Evolutionary conservation across 257 asterid genomes (phyloP).

Genomic region (Scutellaria minor): DNA sequence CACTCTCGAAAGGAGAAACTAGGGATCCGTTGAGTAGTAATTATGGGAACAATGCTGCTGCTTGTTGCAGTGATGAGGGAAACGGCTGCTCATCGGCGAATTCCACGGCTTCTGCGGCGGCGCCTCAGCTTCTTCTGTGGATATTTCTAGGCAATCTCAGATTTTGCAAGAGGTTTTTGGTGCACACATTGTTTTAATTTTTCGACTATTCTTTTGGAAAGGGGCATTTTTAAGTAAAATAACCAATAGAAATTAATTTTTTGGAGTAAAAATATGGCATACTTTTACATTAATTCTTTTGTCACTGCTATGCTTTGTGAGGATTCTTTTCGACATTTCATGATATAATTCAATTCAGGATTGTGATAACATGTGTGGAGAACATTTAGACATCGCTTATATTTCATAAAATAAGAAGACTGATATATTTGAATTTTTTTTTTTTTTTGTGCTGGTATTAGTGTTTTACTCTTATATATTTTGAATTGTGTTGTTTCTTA

Average conservation of each 20-base stretch:
- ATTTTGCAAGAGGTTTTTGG: conserved; percentile 71
- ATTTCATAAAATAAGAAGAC: not conserved
- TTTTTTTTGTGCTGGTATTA: conserved; percentile 1
- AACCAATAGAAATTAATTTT: not conserved
- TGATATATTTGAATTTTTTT: not conserved
- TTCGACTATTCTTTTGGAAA: not conserved
- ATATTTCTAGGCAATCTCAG: conserved; percentile 68
- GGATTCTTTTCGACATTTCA: not conserved
- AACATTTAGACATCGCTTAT: not conserved
- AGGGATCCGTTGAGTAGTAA: conserved; percentile 62
- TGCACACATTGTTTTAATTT: conserved; percentile 4
- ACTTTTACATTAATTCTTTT: not conserved
- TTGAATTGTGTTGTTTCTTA: conserved; percentile 20
- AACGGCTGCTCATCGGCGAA: conserved; percentile 48
- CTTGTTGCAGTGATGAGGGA: conserved; percentile 53
- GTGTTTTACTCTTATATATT: conserved; percentile 15
- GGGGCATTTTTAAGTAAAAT: conserved; percentile 11
- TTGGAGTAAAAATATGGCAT: not conserved
- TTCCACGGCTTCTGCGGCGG: conserved; percentile 39
- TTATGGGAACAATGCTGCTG: conserved; percentile 38
- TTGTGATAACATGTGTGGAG: conserved; percentile 15
- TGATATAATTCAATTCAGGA: not conserved
- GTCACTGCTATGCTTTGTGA: not conserved
- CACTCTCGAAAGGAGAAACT: conserved; percentile 41
- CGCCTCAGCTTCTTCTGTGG: conserved; percentile 52